These are phyloP conservation scores for Arthrobotrys musiformis DNA, from an alignment of 2,329 filamentous ascomycete genomes.

Conservation along the genomic window DNA sequence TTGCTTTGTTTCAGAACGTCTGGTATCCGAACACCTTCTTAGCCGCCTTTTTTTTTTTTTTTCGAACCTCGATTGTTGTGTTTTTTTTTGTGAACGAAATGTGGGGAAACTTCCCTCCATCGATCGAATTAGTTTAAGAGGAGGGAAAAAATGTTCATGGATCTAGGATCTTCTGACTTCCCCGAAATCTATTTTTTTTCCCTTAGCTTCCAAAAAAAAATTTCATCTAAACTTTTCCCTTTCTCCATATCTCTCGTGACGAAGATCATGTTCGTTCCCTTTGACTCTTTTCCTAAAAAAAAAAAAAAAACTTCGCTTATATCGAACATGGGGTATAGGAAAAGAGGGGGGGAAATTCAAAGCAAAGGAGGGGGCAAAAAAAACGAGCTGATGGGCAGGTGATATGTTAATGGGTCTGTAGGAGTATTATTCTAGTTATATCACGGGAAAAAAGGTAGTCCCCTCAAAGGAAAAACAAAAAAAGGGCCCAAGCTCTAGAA, in stretches of 20 bases:
- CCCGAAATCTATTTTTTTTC: background rate
- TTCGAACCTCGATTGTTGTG: too few relatives aligned
- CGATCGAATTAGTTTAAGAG: too few relatives aligned
- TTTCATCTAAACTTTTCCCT: slow-evolving; percentile 11
- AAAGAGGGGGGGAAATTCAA: slow-evolving; percentile 6
- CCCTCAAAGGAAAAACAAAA: background rate
- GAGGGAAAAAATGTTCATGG: too few relatives aligned
- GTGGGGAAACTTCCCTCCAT: too few relatives aligned
- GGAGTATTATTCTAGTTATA: slow-evolving; percentile 9
- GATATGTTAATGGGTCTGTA: too few relatives aligned
- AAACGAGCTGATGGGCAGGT: slow-evolving; percentile 27
- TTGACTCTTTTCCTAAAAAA: background rate
- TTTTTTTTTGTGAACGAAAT: background rate
- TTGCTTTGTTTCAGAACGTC: background rate
- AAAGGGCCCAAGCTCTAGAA: background rate
- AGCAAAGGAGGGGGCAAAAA: background rate
- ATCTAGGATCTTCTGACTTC: slow-evolving; percentile 17
- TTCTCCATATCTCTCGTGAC: slow-evolving; percentile 38
- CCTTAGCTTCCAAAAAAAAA: too few relatives aligned
- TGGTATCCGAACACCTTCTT: too few relatives aligned
- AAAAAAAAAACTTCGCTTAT: slow-evolving; percentile 44
- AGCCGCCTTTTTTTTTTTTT: too few relatives aligned
- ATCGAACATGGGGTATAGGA: slow-evolving; percentile 29
- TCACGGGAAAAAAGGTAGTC: slow-evolving; percentile 24
- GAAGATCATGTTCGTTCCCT: slow-evolving; percentile 53